Base-by-base conservation (phyloP, 2,329 filamentous ascomycete genomes). In the Aspergillus unguis region DNA sequence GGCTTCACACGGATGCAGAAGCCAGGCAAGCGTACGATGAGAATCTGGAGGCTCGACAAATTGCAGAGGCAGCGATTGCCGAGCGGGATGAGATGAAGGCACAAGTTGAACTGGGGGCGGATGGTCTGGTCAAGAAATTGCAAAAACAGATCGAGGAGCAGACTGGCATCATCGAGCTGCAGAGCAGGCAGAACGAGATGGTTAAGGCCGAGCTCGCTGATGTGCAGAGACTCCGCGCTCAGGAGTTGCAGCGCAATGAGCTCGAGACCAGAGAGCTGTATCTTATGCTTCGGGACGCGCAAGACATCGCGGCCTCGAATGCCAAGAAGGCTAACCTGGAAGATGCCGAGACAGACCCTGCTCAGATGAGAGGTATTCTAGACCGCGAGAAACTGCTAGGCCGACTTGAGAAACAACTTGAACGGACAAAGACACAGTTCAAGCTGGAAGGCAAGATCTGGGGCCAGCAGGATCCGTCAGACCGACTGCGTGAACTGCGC, bases 131-230 rank as follows among this genome's bases (percentile, higher is more conserved):
- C 41, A 88, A 87, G 45, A 97, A 96, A 72, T 76, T 97, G 40
- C 92, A 97, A 70, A 91, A 86, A 70, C 91, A 96, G 71, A 76
- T 97, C n/a, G 89, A 95, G 42, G 94, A 97, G 68, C 94, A 97
- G 70, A 79, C 87, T 25, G 85, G 88, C 44, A 88, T 97, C 60
- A 96, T 99, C 52, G 89, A 95, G 59, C 85, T 95, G 2, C 91
- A 96, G 66, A 79, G 81, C 48, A 85, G 94, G 51, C 92, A 96
- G 68, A 88, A 87, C 5, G 92, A 96, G 58, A 84, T 87, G 4
- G 79, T 96, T 64, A 96, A 95, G 72, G 87, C 89, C 7, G 94
- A 99, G 67, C 77, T 97, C 55, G 88, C 90, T 25, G 92, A 90
- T 63, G 76, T 95, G 51, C 91, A 96, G 70, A 85, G 90, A 10